Percentiles rank a stretch among this genome's conserved stretches.
These are phyloP conservation scores for Alloascoidea africana DNA, from an alignment of 805 yeast genomes.

Conservation along the genomic window DNA sequence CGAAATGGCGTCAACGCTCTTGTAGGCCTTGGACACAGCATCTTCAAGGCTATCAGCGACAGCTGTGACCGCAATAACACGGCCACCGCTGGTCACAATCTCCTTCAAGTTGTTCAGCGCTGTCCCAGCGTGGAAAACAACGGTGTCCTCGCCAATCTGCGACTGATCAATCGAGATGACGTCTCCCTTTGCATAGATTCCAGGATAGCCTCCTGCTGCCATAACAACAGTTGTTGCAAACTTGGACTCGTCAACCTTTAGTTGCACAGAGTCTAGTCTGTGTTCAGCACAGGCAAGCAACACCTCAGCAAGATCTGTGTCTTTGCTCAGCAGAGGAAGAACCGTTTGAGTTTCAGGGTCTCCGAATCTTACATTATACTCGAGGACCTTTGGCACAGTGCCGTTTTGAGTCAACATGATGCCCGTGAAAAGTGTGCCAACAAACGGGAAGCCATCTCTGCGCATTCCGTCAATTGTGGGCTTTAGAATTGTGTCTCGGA, in stretches of 20 bases:
- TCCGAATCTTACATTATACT: slow-evolving; percentile 95
- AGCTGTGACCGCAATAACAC: slow-evolving; percentile 93
- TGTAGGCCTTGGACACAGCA: slow-evolving; percentile 77
- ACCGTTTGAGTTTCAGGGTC: slow-evolving; percentile 99
- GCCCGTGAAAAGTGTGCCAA: slow-evolving; percentile 92
- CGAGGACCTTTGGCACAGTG: slow-evolving; percentile 73
- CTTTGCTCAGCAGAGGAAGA: slow-evolving; percentile 65
- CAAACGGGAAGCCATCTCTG: slow-evolving; percentile 86
- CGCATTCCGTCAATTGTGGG: slow-evolving; percentile 97
- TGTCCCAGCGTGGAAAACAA: slow-evolving; percentile 97
- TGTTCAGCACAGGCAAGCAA: slow-evolving; percentile 91
- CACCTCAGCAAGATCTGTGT: slow-evolving; percentile 86
- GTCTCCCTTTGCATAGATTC: slow-evolving; percentile 72
- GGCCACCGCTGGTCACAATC: slow-evolving; percentile 82
- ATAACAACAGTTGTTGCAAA: slow-evolving; percentile 87
- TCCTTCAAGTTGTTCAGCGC: slow-evolving; percentile 31
- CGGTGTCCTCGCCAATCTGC: slow-evolving; percentile 38
- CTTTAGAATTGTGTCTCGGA: slow-evolving; percentile 61
- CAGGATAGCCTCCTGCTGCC: slow-evolving; percentile 97
- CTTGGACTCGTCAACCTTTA: slow-evolving; percentile 30
- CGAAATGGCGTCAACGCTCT: slow-evolving; percentile 62
- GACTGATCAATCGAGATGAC: slow-evolving; percentile 42
- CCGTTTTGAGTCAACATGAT: slow-evolving; percentile 79
- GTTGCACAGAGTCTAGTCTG: slow-evolving; percentile 70
- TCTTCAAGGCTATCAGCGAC: slow-evolving; percentile 58